These are phyloP conservation scores for Epichloe coenophiala DNA, from an alignment of 2,329 filamentous ascomycete species.

Conservation along the genomic window DNA sequence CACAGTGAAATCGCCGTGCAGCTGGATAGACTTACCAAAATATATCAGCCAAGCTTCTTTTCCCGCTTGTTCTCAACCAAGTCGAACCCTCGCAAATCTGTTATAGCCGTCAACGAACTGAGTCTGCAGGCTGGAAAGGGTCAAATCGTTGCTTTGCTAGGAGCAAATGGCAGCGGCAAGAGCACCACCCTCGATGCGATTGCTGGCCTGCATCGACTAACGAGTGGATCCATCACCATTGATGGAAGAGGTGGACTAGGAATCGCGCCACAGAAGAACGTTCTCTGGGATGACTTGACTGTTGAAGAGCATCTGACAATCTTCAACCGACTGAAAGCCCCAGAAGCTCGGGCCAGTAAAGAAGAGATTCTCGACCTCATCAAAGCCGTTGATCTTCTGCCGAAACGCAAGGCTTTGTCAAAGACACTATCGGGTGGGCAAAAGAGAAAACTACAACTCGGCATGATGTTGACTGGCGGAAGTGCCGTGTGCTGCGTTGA, in stretches of 20 bases:
- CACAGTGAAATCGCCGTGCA: conserved; percentile 44
- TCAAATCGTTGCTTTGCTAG: conserved; percentile 74
- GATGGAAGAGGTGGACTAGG: conserved; percentile 69
- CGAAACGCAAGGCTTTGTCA: conserved; percentile 58
- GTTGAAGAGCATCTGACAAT: conserved; percentile 74
- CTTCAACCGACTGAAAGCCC: conserved; percentile 71
- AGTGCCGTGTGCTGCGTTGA: conserved; percentile 82
- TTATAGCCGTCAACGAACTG: conserved; percentile 66
- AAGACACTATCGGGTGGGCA: conserved; percentile 80
- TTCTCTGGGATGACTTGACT: conserved; percentile 80
- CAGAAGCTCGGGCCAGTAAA: conserved; percentile 38
- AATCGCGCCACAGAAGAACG: conserved; percentile 85
- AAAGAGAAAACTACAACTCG: conserved; percentile 81
- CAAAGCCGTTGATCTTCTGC: conserved; percentile 55
- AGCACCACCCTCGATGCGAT: conserved; percentile 82
- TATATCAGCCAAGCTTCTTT: conserved; percentile 55
- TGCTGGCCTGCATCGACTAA: conserved; percentile 66
- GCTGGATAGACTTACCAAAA: conserved; percentile 62
- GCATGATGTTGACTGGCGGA: conserved; percentile 90
- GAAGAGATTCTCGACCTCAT: conserved; percentile 51
- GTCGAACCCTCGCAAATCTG: conserved; percentile 37
- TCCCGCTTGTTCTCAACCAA: conserved; percentile 32
- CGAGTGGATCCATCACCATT: conserved; percentile 62
- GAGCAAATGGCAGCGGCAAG: conserved; percentile 84
- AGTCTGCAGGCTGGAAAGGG: conserved; percentile 59